phyloP scores from a whole-genome alignment of 1,284 basidiomycete genomes.

The Ceratobasidium sp. region DNA sequence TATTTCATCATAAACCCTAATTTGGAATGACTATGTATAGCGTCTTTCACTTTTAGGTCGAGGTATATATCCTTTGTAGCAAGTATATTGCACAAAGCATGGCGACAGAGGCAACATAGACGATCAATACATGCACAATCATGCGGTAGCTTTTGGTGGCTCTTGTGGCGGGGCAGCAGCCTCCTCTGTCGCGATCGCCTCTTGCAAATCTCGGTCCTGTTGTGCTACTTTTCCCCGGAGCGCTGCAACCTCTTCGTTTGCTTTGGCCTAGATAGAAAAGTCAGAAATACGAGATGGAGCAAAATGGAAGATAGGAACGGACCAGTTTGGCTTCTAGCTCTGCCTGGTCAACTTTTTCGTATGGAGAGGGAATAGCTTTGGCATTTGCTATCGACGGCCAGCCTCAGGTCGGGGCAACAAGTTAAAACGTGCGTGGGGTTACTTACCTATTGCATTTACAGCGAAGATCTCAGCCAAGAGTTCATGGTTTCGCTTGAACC shows the following conservation, averaged over 20 bases:
- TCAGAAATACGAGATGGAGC: background rate
- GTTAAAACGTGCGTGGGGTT: background rate
- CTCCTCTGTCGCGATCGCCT: slow-evolving; percentile 10
- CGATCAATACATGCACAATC: background rate
- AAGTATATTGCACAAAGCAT: background rate
- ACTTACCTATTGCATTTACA: slow-evolving; percentile 4
- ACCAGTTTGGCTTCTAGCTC: slow-evolving; percentile 69
- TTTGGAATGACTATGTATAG: background rate
- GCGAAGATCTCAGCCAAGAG: slow-evolving; percentile 80
- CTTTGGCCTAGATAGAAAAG: slow-evolving; percentile 52
- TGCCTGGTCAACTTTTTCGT: slow-evolving; percentile 64
- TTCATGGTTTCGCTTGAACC: slow-evolving; percentile 80
- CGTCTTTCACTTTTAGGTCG: too few relatives aligned
- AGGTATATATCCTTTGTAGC: background rate
- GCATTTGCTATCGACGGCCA: slow-evolving; percentile 52
- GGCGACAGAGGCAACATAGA: background rate
- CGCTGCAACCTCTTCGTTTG: slow-evolving; percentile 59
- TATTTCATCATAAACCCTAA: slow-evolving; percentile 9
- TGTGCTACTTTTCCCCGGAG: slow-evolving; percentile 50
- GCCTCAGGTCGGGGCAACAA: slow-evolving; percentile 48
- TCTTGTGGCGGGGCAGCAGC: background rate
- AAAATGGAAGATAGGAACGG: slow-evolving; percentile 45
- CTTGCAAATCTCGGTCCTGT: slow-evolving; percentile 29
- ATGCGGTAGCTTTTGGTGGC: slow-evolving; percentile 21
- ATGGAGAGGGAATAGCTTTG: slow-evolving; percentile 55